Percentiles rank a stretch among this genome's conserved stretches.
Evolutionary conservation across 2,329 filamentous ascomycete genomes (phyloP).

Genomic region (Sarocladiaceae sp.): DNA sequence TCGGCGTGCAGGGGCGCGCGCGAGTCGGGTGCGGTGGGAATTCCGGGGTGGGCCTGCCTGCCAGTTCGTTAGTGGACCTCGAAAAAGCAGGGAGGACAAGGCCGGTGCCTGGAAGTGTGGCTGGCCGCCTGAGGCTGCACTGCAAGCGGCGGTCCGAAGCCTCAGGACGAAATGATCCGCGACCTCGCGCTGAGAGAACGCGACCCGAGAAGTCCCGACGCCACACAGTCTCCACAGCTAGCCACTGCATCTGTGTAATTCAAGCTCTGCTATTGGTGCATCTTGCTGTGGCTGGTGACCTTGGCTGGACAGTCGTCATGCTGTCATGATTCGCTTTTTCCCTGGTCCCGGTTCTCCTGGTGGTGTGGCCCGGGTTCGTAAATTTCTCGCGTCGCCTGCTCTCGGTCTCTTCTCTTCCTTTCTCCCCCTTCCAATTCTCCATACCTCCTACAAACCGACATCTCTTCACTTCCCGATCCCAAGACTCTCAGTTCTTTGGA

Average conservation of each 20-base stretch:
- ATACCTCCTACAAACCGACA: slow-evolving; percentile 8
- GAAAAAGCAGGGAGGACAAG: too few relatives aligned
- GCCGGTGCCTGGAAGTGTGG: neutral
- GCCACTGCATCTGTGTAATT: slow-evolving; percentile 26
- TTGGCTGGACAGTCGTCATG: slow-evolving; percentile 21
- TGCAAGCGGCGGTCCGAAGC: neutral
- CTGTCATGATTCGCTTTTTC: slow-evolving; percentile 28
- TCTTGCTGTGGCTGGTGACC: slow-evolving; percentile 15
- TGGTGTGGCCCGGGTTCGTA: slow-evolving; percentile 11
- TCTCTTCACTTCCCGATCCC: slow-evolving; percentile 12
- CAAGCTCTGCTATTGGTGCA: slow-evolving; percentile 29
- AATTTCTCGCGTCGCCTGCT: slow-evolving; percentile 24
- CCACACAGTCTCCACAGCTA: slow-evolving; percentile 8
- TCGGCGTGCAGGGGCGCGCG: too few relatives aligned
- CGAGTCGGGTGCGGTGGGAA: too few relatives aligned
- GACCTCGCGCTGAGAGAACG: too few relatives aligned
- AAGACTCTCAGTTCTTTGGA: slow-evolving; percentile 16
- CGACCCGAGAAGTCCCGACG: slow-evolving; percentile 31
- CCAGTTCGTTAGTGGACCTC: too few relatives aligned
- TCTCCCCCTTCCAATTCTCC: slow-evolving; percentile 15
- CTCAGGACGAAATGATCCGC: slow-evolving; percentile 6
- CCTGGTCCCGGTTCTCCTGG: slow-evolving; percentile 8
- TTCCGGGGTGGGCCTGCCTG: too few relatives aligned
- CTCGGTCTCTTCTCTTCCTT: slow-evolving; percentile 20
- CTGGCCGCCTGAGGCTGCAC: neutral